Evolutionary conservation across 75 land plant genomes (phyloP), one percentile per base, ranked within the genome.

Genomic region (Pinus albicaulis): DNA sequence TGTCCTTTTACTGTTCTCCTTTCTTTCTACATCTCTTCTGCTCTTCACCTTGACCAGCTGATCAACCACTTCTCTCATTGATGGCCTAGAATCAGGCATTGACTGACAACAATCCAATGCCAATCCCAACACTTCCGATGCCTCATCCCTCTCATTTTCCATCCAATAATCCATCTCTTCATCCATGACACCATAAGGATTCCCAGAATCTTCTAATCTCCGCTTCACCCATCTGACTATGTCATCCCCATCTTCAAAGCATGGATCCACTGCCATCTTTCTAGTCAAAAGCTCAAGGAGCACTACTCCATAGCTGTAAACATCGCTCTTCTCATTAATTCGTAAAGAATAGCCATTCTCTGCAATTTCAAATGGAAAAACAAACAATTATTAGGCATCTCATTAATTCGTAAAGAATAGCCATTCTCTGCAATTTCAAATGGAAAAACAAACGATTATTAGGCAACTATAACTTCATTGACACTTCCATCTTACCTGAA

Each of bases 271-370:
- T 31, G 31, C 31, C 31, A 31, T 31, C 31, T 78, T 82, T 59
- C 92, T 81, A 57, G 80, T 82, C 3, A 90, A 79, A 15, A 90
- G 78, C 78, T 90, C 92, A 48, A 89, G 68, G 34, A 85, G 44
- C 60, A 86, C 83, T 26, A 89, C 85, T 24, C 88, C 88, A 31
- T 31, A 31, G 31, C 31, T 31, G 31, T 31, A 31, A 31, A 31
- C 31, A 31, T 31, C 31, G 1, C 77, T 71, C 66, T 90, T 90
- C 58, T 81, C 82, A 71, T 62, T 81, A 70, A 87, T 55, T 38
- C 53, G 63, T 19, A 41, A 56, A 3, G 77, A 78, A 62, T n/a
- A 82, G 26, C 70, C 87, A 79, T 76, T 80, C 53, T 87, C 89
- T 87, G 86, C 4, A 74, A 59, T 26, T n/a, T 28, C 11, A 56